Evolutionary conservation across 306 rosid genomes (phyloP).

Genomic region (Fragaria iinumae): DNA sequence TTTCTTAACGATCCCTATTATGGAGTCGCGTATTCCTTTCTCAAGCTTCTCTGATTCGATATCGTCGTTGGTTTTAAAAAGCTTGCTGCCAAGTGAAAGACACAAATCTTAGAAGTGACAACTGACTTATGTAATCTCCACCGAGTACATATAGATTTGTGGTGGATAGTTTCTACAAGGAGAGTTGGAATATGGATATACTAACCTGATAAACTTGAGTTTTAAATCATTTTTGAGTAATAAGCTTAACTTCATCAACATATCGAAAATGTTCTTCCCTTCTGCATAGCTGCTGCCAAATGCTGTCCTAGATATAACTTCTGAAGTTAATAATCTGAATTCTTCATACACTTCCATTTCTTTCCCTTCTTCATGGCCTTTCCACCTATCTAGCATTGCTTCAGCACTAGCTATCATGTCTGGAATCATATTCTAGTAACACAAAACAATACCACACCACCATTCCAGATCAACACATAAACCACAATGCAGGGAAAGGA

Average conservation of each 20-base stretch:
- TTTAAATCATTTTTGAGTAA: not conserved
- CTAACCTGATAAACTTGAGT: constrained; percentile 22
- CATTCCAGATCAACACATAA: not conserved
- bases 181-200: not conserved
- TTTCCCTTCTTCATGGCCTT: constrained; percentile 17
- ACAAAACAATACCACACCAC: not conserved
- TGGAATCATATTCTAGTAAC: constrained; percentile 24
- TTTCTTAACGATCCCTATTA: constrained; percentile 21
- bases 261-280: constrained; percentile 29
- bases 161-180: not conserved
- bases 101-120: not conserved
- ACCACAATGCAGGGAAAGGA: not conserved
- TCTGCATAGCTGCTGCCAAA: constrained; percentile 35
- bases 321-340: constrained; percentile 24
- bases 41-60: constrained; percentile 25
- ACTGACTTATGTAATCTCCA: not conserved
- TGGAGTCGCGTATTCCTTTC: constrained; percentile 20
- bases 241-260: constrained; percentile 17
- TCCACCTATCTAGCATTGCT: constrained; percentile 33
- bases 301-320: constrained; percentile 33
- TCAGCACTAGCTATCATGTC: constrained; percentile 29
- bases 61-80: constrained; percentile 13
- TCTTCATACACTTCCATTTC: constrained; percentile 35
- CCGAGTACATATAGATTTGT: not conserved
- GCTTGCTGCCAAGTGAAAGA: constrained; percentile 9